Conservation (phyloP, 345 rosid species). For the Salix exigua region DNA sequence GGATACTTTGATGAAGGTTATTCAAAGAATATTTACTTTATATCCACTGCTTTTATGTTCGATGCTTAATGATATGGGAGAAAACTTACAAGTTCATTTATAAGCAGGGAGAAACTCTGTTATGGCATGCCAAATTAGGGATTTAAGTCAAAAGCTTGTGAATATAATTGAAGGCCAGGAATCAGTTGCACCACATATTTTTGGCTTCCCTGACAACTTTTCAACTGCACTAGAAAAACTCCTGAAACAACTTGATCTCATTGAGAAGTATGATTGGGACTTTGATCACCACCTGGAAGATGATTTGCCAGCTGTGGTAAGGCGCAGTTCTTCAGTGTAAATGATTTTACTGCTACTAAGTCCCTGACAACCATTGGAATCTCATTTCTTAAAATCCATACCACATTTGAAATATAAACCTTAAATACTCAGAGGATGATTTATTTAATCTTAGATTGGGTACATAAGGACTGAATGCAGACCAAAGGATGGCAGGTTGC, state of each 20-base stretch:
- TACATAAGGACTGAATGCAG: constrained; percentile 54
- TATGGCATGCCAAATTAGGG: constrained; percentile 28
- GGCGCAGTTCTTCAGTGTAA: constrained; percentile 45
- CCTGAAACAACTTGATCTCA: constrained; percentile 50
- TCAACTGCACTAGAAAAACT: constrained; percentile 46
- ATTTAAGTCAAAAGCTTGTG: constrained; percentile 25
- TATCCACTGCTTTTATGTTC: background rate
- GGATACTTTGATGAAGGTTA: constrained; percentile 39
- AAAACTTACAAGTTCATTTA: constrained; percentile 4
- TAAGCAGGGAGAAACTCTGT: constrained; percentile 19
- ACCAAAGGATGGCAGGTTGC: constrained; percentile 69
- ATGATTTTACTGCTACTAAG: background rate
- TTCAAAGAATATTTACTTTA: background rate
- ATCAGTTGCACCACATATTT: constrained; percentile 22
- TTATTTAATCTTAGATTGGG: constrained; percentile 56
- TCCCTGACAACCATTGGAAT: too few relatives aligned
- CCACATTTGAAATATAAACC: background rate
- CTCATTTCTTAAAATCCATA: background rate
- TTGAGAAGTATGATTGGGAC: constrained; percentile 79
- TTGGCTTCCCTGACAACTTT: constrained; percentile 37
- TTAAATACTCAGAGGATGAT: background rate
- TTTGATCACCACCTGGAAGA: constrained; percentile 79
- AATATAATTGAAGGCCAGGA: constrained; percentile 28
- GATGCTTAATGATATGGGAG: constrained; percentile 6
- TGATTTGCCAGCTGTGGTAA: constrained; percentile 90